phyloP scores from a whole-genome alignment of 2,329 filamentous ascomycete genomes.

The Ophiostoma populinum region DNA sequence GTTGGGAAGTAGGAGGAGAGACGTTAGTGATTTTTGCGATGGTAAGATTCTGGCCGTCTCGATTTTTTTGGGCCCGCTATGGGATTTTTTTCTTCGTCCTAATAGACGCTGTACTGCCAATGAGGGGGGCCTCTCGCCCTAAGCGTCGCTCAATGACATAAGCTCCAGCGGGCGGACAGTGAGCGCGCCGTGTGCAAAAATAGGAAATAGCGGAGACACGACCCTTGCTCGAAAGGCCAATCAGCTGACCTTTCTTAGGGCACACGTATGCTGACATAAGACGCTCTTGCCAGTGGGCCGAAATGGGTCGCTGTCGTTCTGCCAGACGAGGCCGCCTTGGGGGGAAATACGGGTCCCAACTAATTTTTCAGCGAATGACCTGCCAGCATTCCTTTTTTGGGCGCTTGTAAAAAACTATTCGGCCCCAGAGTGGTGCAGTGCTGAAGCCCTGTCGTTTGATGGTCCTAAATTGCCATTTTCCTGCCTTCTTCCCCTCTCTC shows the following conservation, averaged over 20 bases:
- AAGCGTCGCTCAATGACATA: no score
- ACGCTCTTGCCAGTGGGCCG: no score
- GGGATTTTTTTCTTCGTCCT: conserved; percentile 5
- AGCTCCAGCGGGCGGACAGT: no score
- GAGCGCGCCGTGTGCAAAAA: no score
- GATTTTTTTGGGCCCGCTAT: conserved; percentile 8
- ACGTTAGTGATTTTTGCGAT: conserved; percentile 5
- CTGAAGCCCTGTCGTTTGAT: background rate
- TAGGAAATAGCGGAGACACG: no score
- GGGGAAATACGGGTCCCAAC: background rate
- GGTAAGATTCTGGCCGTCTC: conserved; percentile 3
- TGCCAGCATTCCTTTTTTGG: background rate
- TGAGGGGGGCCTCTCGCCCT: no score
- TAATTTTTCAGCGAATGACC: conserved; percentile 1
- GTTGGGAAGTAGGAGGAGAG: conserved; percentile 1
- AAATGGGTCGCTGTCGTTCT: no score
- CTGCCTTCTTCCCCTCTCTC: conserved; percentile 4
- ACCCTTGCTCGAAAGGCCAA: no score
- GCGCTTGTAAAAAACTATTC: conserved; percentile 3
- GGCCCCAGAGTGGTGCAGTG: conserved; percentile 1
- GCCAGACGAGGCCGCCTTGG: background rate
- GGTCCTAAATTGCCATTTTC: conserved; percentile 1
- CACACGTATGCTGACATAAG: no score
- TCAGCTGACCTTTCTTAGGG: no score
- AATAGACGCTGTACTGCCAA: no score